A percentile compares a stretch with the other conserved stretches of the same genome.
These are phyloP conservation scores for Pythium rishiriense DNA, from an alignment of 352 stramenopile genomes.

Conservation along the genomic window DNA sequence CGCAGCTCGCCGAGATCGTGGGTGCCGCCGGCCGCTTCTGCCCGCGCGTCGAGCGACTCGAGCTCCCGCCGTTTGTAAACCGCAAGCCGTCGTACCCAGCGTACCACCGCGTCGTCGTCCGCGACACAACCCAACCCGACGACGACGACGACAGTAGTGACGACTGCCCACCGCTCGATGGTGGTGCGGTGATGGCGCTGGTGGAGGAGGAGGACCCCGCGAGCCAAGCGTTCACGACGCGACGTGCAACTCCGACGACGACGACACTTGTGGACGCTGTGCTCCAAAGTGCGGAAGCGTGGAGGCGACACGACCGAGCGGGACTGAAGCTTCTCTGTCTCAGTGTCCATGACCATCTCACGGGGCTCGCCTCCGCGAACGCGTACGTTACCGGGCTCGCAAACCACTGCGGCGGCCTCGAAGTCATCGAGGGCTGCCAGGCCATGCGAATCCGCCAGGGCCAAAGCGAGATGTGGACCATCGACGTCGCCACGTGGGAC, in stretches of 20 bases:
- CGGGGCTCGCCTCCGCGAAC: neutral
- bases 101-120: neutral
- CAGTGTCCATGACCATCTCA: neutral
- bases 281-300: neutral
- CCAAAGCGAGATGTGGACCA: neutral
- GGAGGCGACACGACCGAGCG: neutral
- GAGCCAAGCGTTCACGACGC: neutral
- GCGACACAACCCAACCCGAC: neutral
- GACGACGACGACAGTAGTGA: neutral
- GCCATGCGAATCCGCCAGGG: neutral
- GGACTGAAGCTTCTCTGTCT: neutral
- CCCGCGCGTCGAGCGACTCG: neutral
- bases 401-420: neutral
- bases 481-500: conserved; percentile 1
- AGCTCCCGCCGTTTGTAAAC: neutral
- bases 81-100: neutral
- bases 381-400: neutral
- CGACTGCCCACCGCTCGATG: neutral
- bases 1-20: neutral
- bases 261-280: neutral
- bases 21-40: neutral
- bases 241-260: too few relatives aligned
- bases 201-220: neutral
- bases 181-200: neutral
- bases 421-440: neutral